These are phyloP conservation scores for Chiua virens DNA, from an alignment of 768 basidiomycete species.

Conservation along the genomic window DNA sequence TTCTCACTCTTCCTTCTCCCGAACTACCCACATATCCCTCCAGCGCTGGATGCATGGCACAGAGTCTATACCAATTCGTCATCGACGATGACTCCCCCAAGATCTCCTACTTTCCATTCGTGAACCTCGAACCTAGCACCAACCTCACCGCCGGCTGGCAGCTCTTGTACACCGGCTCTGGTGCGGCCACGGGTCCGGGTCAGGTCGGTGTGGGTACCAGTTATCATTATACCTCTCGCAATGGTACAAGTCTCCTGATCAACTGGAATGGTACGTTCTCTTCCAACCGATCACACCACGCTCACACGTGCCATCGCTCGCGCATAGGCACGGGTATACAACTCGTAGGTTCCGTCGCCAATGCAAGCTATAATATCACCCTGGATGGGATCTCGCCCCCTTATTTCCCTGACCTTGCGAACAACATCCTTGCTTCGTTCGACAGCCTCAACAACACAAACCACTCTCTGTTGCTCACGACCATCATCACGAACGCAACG, in stretches of 20 bases:
- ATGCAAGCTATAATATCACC: conserved; percentile 45
- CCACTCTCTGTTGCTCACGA: conserved; percentile 58
- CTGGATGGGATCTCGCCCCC: conserved; percentile 48
- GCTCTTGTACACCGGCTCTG: conserved; percentile 54
- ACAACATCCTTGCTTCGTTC: conserved; percentile 51
- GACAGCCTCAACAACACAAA: conserved; percentile 43
- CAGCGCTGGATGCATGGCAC: conserved; percentile 36
- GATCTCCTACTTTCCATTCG: conserved; percentile 59
- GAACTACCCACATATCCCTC: conserved; percentile 2
- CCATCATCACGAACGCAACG: conserved; percentile 36
- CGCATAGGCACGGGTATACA: conserved; percentile 62
- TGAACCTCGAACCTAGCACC: conserved; percentile 51
- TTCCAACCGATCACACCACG: neutral
- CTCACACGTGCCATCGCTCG: conserved; percentile 2
- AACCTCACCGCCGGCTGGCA: conserved; percentile 65
- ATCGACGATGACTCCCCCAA: conserved; percentile 70
- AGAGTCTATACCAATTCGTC: conserved; percentile 34
- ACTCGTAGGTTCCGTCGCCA: conserved; percentile 51
- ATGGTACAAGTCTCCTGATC: conserved; percentile 57
- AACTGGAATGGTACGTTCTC: conserved; percentile 56
- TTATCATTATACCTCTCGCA: conserved; percentile 58
- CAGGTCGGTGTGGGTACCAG: conserved; percentile 54
- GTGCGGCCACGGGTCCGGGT: conserved; percentile 43
- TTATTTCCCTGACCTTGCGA: conserved; percentile 23
- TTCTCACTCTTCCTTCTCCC: conserved; percentile 13